phyloP scores from a whole-genome alignment of 2,329 filamentous ascomycete genomes.

The Paraphoma chrysanthemicola region DNA sequence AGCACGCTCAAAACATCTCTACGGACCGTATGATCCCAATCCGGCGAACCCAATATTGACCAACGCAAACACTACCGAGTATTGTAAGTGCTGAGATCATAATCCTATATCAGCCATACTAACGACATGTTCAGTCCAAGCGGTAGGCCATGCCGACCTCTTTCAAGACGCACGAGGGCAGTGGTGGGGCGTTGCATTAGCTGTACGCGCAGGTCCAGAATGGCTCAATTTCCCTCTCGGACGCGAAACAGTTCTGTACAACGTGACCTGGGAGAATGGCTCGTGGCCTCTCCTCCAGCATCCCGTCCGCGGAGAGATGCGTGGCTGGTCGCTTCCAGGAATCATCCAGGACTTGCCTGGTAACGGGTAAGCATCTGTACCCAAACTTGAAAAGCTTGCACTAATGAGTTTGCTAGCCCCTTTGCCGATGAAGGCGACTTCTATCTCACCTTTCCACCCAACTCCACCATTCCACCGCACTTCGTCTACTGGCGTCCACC shows the following conservation, averaged over 20 bases:
- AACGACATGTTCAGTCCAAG: constrained; percentile 21
- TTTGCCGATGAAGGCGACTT: constrained; percentile 53
- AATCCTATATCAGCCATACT: not conserved
- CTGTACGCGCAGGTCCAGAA: constrained; percentile 33
- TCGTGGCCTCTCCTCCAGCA: constrained; percentile 54
- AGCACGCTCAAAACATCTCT: constrained; percentile 42
- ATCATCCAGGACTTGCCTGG: constrained; percentile 46
- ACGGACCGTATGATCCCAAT: constrained; percentile 47
- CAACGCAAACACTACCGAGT: constrained; percentile 46
- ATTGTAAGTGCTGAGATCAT: constrained; percentile 29
- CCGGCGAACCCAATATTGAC: constrained; percentile 49
- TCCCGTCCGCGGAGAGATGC: constrained; percentile 55
- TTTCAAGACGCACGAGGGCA: constrained; percentile 32
- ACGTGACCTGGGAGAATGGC: constrained; percentile 34
- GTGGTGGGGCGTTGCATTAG: constrained; percentile 38
- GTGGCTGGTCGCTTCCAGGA: constrained; percentile 51
- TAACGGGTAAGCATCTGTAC: constrained; percentile 32
- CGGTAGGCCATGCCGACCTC: constrained; percentile 36
- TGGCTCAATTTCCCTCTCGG: constrained; percentile 36
- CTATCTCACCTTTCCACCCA: constrained; percentile 54
- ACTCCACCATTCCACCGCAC: constrained; percentile 56
- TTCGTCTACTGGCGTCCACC: constrained; percentile 64
- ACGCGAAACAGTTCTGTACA: constrained; percentile 33
- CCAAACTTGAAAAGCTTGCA: not conserved
- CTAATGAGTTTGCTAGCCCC: constrained; percentile 24